These are phyloP conservation scores for Candida pini DNA, from an alignment of 805 yeast species.

Conservation along the genomic window DNA sequence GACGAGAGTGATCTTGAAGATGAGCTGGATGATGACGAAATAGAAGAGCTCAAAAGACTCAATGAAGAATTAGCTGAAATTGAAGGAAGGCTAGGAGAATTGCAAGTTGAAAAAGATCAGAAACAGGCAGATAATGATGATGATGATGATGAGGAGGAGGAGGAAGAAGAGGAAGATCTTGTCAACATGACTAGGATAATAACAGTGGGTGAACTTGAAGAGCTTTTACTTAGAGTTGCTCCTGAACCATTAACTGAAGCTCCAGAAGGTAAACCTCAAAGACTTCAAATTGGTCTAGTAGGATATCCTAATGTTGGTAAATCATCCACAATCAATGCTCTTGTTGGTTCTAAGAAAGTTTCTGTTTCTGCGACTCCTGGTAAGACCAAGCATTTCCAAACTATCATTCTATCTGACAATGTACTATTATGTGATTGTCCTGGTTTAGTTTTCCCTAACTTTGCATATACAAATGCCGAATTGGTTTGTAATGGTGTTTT, in stretches of 20 bases:
- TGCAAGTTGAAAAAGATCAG: slow-evolving; percentile 20
- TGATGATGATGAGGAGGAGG: slow-evolving; percentile 14
- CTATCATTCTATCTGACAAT: slow-evolving; percentile 75
- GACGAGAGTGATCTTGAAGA: slow-evolving; percentile 10
- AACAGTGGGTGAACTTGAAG: slow-evolving; percentile 80
- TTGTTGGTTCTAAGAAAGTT: slow-evolving; percentile 95
- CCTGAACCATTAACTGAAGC: slow-evolving; percentile 60
- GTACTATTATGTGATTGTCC: slow-evolving; percentile 97
- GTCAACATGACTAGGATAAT: slow-evolving; percentile 60
- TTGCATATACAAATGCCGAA: slow-evolving; percentile 94
- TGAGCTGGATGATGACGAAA: slow-evolving; percentile 16
- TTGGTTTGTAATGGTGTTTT: slow-evolving; percentile 97
- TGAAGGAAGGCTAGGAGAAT: slow-evolving; percentile 10
- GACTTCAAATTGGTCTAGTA: slow-evolving; percentile 87
- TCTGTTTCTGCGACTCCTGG: slow-evolving; percentile 98
- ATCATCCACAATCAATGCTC: slow-evolving; percentile 95
- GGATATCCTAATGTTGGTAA: slow-evolving; percentile 88
- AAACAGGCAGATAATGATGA: slow-evolving; percentile 23
- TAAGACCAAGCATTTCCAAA: slow-evolving; percentile 97
- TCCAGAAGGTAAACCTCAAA: slow-evolving; percentile 49
- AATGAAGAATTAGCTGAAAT: slow-evolving; percentile 20
- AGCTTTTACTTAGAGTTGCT: slow-evolving; percentile 66
- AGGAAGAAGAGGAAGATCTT: slow-evolving; percentile 27
- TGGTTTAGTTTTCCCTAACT: slow-evolving; percentile 96
- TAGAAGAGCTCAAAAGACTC: slow-evolving; percentile 11